Evolutionary conservation across 140 eudicot species (phyloP), one percentile per base, ranked within the genome.

Genomic region (Bidens hawaiensis): DNA sequence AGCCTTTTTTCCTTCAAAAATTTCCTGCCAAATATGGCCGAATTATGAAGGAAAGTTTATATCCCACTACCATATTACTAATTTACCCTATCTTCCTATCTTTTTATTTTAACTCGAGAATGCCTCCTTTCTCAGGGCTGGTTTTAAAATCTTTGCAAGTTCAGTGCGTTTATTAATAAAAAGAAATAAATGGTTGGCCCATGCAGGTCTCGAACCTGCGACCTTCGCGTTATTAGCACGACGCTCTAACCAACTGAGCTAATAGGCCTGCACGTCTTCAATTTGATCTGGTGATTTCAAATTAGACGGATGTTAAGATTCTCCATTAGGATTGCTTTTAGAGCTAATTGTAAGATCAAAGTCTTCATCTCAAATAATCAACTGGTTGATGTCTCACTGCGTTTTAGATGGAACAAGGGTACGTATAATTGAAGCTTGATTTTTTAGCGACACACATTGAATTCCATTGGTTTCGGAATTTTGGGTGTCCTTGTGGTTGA

Each of bases 181-280:
- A 40, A 40, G 0, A 0, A 40, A 0, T 4, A 42, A 42, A n/a
- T n/a, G n/a, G 0, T 0, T 46, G 94, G 95, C 97, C 94, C 83
- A 89, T 89, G 93, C 95, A 89, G 94, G 94, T 86, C 81, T 86
- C 95, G 95, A 86, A 86, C 95, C 87, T 86, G 95, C 89, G 89
- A 89, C 97, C 83, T 83, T 81, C 87, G 94, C 89, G 97, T 86
- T 86, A 86, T 83, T 89, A 86, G 97, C 95, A 85, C 93, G 94
- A 89, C 97, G 93, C 97, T 86, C 95, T 86, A 86, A 90, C 95
- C 95, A 90, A 64, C 94, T 86, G 89, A 90, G 94, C 95, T 90
- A 90, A 83, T 86, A 31, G 95, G 95, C 95, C 97, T 1, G 0
- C 7, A 13, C 2, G 38, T 23, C 1, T 25, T 0, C 0, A 10